Conservation (phyloP, 495 filamentous ascomycete genomes). For the Hypoxylon fragiforme region DNA sequence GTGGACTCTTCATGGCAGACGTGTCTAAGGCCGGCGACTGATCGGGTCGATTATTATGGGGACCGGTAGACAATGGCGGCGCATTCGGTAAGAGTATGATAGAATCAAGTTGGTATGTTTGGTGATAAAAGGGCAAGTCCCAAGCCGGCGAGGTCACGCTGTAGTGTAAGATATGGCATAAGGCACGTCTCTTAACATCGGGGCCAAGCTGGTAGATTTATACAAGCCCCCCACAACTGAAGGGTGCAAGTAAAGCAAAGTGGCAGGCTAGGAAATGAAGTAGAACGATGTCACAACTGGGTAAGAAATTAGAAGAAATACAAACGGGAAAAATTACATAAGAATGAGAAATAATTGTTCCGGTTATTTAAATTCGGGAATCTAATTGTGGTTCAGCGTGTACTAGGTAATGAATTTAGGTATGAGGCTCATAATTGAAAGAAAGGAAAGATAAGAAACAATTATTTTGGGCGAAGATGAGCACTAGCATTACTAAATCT, state of each 20-base stretch:
- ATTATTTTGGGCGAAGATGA: conserved; percentile 7
- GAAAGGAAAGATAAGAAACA: conserved; percentile 27
- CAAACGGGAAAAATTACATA: conserved; percentile 27
- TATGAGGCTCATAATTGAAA: conserved; percentile 16
- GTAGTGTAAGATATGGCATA: conserved; percentile 5
- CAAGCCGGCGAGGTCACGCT: conserved; percentile 5
- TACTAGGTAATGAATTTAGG: conserved; percentile 23
- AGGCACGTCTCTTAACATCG: conserved; percentile 10
- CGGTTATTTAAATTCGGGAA: conserved; percentile 30
- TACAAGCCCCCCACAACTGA: conserved; percentile 14
- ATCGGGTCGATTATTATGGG: conserved; percentile 14
- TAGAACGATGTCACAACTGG: conserved; percentile 4
- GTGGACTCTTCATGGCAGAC: conserved; percentile 27
- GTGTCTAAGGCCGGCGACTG: conserved; percentile 7
- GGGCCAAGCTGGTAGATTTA: conserved; percentile 16
- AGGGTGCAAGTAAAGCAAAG: neutral
- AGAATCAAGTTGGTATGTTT: neutral
- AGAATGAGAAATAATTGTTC: conserved; percentile 34
- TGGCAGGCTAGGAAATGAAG: conserved; percentile 11
- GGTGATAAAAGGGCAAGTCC: neutral
- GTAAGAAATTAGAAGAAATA: conserved; percentile 4
- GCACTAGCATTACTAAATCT: conserved; percentile 5
- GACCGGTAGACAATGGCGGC: conserved; percentile 3
- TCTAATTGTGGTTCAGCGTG: conserved; percentile 19
- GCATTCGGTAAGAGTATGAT: conserved; percentile 8